Evolutionary conservation across 2,329 filamentous ascomycete species (phyloP).

Genomic region (Phoma sp.): DNA sequence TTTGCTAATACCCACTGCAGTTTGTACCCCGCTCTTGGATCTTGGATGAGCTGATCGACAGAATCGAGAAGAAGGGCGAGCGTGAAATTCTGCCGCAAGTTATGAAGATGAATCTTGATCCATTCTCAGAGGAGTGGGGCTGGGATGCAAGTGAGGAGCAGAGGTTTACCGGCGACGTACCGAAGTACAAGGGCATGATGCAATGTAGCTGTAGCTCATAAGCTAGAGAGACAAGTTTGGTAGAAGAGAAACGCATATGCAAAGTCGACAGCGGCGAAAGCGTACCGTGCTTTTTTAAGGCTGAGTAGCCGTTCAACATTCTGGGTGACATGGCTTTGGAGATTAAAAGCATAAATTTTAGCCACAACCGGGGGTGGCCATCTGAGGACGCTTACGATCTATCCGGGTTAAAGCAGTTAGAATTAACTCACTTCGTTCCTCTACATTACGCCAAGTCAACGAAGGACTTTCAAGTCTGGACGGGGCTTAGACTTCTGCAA

Average conservation of each 20-base stretch:
- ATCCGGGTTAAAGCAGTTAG: no score
- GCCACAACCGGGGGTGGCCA: no score
- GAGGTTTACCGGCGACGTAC: constrained; percentile 85
- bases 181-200: constrained; percentile 75
- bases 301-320: no score
- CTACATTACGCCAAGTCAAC: no score
- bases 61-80: constrained; percentile 84
- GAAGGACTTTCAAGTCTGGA: no score
- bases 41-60: constrained; percentile 87
- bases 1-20: constrained; percentile 33
- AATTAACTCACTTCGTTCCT: no score
- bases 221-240: background rate
- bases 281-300: no score
- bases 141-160: constrained; percentile 74
- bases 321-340: no score
- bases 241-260: background rate
- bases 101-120: constrained; percentile 82
- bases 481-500: no score
- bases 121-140: constrained; percentile 81
- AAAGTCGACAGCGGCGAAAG: no score
- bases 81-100: constrained; percentile 76
- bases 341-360: no score
- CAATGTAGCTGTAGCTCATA: constrained; percentile 93
- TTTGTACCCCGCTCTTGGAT: constrained; percentile 93
- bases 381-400: no score